phyloP scores from a whole-genome alignment of 116 monocot species.

The Phalaenopsis hybrid region DNA sequence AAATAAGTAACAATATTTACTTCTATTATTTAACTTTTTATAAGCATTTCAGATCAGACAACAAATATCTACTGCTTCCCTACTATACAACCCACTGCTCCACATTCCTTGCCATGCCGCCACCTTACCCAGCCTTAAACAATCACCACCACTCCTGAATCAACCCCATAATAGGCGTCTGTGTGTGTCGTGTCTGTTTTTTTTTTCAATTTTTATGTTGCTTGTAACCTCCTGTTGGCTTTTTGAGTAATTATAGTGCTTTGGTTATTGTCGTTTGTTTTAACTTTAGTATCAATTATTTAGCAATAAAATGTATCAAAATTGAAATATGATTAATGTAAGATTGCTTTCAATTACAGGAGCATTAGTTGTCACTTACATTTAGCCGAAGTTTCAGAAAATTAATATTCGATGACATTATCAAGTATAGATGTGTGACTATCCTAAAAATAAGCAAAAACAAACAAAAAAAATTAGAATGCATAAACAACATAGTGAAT shows the following conservation, averaged over 20 bases:
- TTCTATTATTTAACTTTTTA: not conserved
- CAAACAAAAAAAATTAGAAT: not conserved
- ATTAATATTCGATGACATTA: conserved; percentile 46
- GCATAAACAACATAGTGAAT: not conserved
- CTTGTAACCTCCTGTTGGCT: too few relatives aligned
- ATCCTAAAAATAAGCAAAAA: conserved; percentile 11
- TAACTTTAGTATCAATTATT: too few relatives aligned
- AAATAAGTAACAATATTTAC: not conserved
- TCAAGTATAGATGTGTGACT: conserved; percentile 28
- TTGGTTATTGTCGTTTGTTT: too few relatives aligned
- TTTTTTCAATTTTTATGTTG: not conserved
- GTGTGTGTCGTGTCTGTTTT: too few relatives aligned
- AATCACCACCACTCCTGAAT: too few relatives aligned
- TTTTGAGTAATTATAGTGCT: too few relatives aligned
- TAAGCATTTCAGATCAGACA: too few relatives aligned
- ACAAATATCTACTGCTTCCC: too few relatives aligned
- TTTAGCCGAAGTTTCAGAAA: conserved; percentile 43
- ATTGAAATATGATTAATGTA: not conserved
- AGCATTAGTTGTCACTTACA: conserved; percentile 14
- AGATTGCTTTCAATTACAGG: not conserved
- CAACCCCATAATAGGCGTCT: too few relatives aligned
- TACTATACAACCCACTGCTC: too few relatives aligned
- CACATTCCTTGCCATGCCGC: too few relatives aligned
- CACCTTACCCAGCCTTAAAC: too few relatives aligned
- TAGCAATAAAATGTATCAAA: not conserved